Evolutionary conservation across 352 stramenopile species (phyloP), one percentile per base, ranked within the genome.

Genomic region (Pythium utonaiense): DNA sequence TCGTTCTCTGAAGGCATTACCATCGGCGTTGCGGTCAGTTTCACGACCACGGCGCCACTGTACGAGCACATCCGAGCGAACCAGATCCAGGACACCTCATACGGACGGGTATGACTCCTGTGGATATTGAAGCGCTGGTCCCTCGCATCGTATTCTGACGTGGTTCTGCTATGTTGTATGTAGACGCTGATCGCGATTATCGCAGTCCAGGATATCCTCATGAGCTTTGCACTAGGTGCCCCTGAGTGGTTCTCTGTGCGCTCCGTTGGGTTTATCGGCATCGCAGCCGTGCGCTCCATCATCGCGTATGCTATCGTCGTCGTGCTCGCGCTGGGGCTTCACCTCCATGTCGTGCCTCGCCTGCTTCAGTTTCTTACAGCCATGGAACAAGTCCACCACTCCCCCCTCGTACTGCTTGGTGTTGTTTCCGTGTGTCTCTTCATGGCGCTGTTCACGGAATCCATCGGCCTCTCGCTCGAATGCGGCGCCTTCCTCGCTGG

Each of bases 141-240:
- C n/a, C 21, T 19, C 14, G n/a, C n/a, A 22, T 17, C 36, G 9
- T 45, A 16, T 28, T 44, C 34, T 53, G 9, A 45, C 5, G 53
- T 56, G 41, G 41, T 13, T 60, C 48, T 25, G 19, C 31, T 54
- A 13, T 33, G n/a, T 24, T 27, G 19, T 66, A 95, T 27, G 19
- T 66, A 95, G 81, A 91, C 83, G 12, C 69, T 95, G 27, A 91
- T 81, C 1, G 80, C 85, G 3, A 92, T 95, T 74, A 93, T 95
- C 66, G 85, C 83, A 6, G 78, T 93, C 3, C 85, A 95, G 64
- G 85, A 95, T 56, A 64, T 90, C 14, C 66, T 95, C 10, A 95
- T 95, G 85, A 95, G 85, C 40, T 95, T 95, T 67, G 84, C 82
- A 16, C 57, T 95, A 3, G 85, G 83, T 13, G 92, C 85, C 0